Base-by-base conservation (phyloP, 1,284 basidiomycete species). In the Ganoderma sinense region DNA sequence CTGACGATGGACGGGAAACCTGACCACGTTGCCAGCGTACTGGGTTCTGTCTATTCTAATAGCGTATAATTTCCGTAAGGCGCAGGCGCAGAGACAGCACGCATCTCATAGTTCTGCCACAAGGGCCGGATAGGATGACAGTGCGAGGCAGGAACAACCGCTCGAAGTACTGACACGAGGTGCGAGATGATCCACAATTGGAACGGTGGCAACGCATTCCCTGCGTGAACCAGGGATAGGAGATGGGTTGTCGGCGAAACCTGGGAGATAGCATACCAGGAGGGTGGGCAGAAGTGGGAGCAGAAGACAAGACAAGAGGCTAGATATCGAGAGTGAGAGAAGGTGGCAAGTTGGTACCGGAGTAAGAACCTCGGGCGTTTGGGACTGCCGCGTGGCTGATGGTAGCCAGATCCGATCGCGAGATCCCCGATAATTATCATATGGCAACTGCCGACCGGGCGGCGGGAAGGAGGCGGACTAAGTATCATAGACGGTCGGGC, bases 61-160 rank as follows among this genome's bases (percentile, higher is more conserved):
- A 36, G 48, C 65, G 65, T 60, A 16, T 33, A 48, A 39, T 39
- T 62, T 48, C 65, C 65, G 65, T 62, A 67, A 62, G 13, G 16
- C 36, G 64, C 14, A 29, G 60, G 58, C 69, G 33, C 45, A 61
- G 20, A 58, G 29, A 64, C 33, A 40, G 63, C 51, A 53, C 41
- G 65, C 18, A 68, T 63, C 29, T 55, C 33, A 55, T 64, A 43
- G 56, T 39, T 59, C 56, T n/a, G 56, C 16, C 56, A 23, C 56
- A 59, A 59, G 31, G 48, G 26, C 53, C 23, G 11, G 29, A 7
- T 16, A 56, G 53, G 56, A 33, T 33, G 67, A 64, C 67, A 62
- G 67, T 73, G 62, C 40, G 71, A 69, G 67, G 71, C 48, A 72
- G 66, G 64, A 23, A 60, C 58, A 26, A 29, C 62, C 62, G 61